phyloP scores from a whole-genome alignment of 345 rosid genomes.

The Moringa oleifera region DNA sequence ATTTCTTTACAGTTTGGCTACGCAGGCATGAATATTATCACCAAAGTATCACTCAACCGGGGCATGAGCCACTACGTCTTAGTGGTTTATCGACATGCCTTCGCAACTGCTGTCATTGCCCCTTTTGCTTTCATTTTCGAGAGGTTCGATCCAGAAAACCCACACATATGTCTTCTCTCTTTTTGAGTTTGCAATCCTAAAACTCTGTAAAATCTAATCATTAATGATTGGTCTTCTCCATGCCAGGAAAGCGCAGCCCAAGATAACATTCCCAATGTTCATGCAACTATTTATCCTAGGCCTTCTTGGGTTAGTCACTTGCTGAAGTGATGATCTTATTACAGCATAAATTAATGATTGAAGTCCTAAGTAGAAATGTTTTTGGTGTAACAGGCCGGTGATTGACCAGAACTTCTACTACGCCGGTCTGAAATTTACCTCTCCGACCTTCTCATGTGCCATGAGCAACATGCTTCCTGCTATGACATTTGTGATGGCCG shows the following conservation, averaged over 20 bases:
- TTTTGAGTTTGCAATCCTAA: too few species aligned
- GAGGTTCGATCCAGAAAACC: constrained; percentile 36
- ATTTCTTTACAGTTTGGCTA: constrained; percentile 84
- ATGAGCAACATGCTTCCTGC: constrained; percentile 93
- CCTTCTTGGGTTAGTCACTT: constrained; percentile 98
- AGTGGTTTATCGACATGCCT: constrained; percentile 75
- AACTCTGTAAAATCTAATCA: neutral
- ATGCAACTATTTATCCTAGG: constrained; percentile 74
- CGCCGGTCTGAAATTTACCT: constrained; percentile 79
- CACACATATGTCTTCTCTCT: neutral
- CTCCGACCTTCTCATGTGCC: constrained; percentile 86
- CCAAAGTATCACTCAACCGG: constrained; percentile 72
- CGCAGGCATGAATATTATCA: constrained; percentile 88
- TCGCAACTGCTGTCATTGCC: constrained; percentile 55
- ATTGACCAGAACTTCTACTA: constrained; percentile 93
- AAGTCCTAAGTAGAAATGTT: constrained; percentile 10
- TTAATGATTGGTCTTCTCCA: neutral
- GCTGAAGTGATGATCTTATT: too few species aligned
- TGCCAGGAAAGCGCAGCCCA: constrained; percentile 70
- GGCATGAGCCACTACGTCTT: constrained; percentile 83
- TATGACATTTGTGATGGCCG: constrained; percentile 79
- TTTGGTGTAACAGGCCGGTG: constrained; percentile 57
- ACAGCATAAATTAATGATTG: too few species aligned
- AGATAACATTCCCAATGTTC: constrained; percentile 68
- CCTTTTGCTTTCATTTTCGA: constrained; percentile 74